phyloP scores from a whole-genome alignment of 257 asterid genomes.

The Ballota nigra region DNA sequence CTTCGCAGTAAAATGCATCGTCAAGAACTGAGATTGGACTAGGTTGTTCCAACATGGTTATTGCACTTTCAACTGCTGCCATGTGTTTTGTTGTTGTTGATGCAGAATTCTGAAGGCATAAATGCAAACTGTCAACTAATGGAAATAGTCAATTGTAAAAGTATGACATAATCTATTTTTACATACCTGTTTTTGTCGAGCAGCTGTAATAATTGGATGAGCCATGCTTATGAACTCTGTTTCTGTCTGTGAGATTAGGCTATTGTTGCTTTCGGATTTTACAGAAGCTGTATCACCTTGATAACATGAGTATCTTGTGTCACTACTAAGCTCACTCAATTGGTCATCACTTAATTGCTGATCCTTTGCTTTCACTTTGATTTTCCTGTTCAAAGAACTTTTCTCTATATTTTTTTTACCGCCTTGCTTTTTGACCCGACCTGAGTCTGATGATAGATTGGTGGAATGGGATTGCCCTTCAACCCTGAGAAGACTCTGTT shows the following conservation, averaged over 20 bases:
- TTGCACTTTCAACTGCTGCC: slow-evolving; percentile 42
- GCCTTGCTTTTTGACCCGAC: slow-evolving; percentile 37
- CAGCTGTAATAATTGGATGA: slow-evolving; percentile 32
- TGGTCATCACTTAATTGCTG: slow-evolving; percentile 43
- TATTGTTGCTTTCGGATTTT: slow-evolving; percentile 71
- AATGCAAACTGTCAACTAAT: slow-evolving; percentile 29
- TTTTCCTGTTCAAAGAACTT: slow-evolving; percentile 36
- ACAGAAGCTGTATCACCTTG: slow-evolving; percentile 69
- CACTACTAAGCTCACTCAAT: slow-evolving; percentile 43
- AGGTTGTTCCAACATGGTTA: slow-evolving; percentile 70
- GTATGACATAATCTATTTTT: slow-evolving; percentile 31
- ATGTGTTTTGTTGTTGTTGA: slow-evolving; percentile 41
- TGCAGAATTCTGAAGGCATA: slow-evolving; percentile 45
- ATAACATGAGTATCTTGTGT: slow-evolving; percentile 49
- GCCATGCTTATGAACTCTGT: slow-evolving; percentile 51
- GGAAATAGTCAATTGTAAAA: slow-evolving; percentile 3
- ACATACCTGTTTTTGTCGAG: slow-evolving; percentile 38
- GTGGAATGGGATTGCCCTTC: slow-evolving; percentile 38
- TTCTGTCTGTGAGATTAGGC: slow-evolving; percentile 60
- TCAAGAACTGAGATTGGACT: slow-evolving; percentile 96
- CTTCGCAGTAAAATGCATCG: slow-evolving; percentile 66
- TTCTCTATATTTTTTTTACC: slow-evolving; percentile 35
- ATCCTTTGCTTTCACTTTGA: slow-evolving; percentile 38
- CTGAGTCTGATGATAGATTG: slow-evolving; percentile 35
- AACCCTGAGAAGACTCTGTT: slow-evolving; percentile 32